Conservation (phyloP, 805 yeast genomes). For the Saccharomycopsis vini region DNA sequence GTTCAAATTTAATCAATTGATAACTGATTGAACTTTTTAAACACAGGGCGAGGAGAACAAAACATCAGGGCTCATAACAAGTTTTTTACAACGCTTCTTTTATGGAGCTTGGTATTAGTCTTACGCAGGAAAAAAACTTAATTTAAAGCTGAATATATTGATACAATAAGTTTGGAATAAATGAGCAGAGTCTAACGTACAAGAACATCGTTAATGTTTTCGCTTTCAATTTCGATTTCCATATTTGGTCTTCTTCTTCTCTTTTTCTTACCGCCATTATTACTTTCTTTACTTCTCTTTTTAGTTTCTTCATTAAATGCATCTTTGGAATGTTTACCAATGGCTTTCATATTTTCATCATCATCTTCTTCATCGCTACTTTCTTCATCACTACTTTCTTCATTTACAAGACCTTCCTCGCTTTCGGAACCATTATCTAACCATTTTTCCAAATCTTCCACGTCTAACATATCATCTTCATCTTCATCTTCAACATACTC, state of each 20-base stretch:
- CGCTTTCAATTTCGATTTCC: conserved; percentile 18
- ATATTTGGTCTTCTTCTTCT: conserved; percentile 17
- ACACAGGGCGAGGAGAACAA: no score
- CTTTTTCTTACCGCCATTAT: conserved; percentile 4
- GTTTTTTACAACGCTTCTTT: no score
- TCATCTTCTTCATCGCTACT: conserved; percentile 9
- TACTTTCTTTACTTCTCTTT: conserved; percentile 1
- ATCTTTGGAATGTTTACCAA: conserved; percentile 15
- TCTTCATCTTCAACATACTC: conserved; percentile 89
- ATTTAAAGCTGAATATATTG: no score
- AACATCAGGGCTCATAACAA: no score
- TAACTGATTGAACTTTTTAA: no score
- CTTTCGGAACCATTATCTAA: conserved; percentile 40
- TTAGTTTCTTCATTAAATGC: conserved; percentile 12
- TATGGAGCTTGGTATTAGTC: no score
- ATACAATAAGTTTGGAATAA: no score
- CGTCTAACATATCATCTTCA: conserved; percentile 81
- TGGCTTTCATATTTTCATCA: conserved; percentile 14
- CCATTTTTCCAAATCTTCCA: conserved; percentile 80
- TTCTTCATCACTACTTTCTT: conserved; percentile 12
- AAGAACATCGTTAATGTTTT: conserved; percentile 4
- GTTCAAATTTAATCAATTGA: no score
- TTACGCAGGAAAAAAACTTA: no score
- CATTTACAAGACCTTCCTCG: conserved; percentile 17
- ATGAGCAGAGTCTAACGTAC: no score